Conservation (phyloP, 2,329 filamentous ascomycete genomes). For the Metarhizium sp. region DNA sequence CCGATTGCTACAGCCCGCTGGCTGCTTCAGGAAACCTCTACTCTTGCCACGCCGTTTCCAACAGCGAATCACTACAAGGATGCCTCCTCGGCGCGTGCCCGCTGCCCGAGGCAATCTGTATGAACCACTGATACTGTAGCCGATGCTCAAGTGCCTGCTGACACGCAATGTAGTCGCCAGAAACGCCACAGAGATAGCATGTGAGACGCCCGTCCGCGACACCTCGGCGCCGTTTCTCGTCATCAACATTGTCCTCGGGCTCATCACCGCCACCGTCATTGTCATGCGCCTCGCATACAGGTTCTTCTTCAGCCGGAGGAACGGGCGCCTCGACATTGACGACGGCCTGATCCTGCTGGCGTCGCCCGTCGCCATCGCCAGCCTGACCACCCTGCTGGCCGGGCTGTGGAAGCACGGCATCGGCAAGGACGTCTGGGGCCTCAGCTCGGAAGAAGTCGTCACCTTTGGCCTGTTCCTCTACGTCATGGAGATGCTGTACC, state of each 20-base stretch:
- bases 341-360: constrained; percentile 1
- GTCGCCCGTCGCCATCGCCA: constrained; percentile 1
- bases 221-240: neutral
- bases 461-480: constrained; percentile 29
- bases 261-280: neutral
- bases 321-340: neutral
- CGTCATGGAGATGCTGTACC: constrained; percentile 28
- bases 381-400: neutral
- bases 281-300: neutral
- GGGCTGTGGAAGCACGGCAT: constrained; percentile 1
- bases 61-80: neutral
- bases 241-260: constrained; percentile 1
- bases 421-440: neutral
- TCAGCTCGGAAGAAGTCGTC: neutral
- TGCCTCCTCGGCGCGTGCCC: neutral
- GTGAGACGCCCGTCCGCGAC: neutral
- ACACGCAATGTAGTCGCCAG: neutral
- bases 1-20: neutral
- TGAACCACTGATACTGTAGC: neutral
- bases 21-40: neutral
- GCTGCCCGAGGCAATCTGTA: constrained; percentile 1
- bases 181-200: constrained; percentile 1
- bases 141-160: neutral
- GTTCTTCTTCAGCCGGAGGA: neutral
- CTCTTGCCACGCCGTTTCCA: neutral